Evolutionary conservation across 768 basidiomycete genomes (phyloP).

Genomic region (Butyriboletus loyo): DNA sequence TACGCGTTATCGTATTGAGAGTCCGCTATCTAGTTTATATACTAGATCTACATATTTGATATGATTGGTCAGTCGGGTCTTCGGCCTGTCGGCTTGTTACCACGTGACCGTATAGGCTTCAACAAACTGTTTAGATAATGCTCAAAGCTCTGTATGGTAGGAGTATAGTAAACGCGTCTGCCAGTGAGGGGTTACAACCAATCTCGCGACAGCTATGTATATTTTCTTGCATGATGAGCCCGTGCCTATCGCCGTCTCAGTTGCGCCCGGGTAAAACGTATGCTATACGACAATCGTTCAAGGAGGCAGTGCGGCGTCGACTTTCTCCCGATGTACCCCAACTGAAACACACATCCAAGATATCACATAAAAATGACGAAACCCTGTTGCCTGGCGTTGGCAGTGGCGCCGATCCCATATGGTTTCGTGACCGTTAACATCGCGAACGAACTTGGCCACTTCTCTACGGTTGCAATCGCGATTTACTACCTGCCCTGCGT

Average conservation of each 20-base stretch:
- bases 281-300: slow-evolving; percentile 6
- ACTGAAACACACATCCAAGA: background rate
- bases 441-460: slow-evolving; percentile 10
- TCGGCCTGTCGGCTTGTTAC: too few relatives aligned
- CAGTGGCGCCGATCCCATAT: slow-evolving; percentile 6
- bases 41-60: too few relatives aligned
- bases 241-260: slow-evolving; percentile 11
- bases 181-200: background rate
- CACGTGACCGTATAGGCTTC: too few relatives aligned
- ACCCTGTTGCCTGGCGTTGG: slow-evolving; percentile 9
- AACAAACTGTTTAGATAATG: slow-evolving; percentile 9
- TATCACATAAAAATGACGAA: too few relatives aligned
- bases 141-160: slow-evolving; percentile 21
- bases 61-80: too few relatives aligned
- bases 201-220: slow-evolving; percentile 2
- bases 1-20: too few relatives aligned
- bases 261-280: slow-evolving; percentile 17
- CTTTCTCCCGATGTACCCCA: background rate
- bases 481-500: slow-evolving; percentile 2
- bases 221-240: background rate
- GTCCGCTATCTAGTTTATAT: too few relatives aligned
- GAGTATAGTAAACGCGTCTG: background rate
- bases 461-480: background rate
- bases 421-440: slow-evolving; percentile 15
- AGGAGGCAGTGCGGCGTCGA: slow-evolving; percentile 1